Evolutionary conservation across 306 rosid genomes (phyloP).

Genomic region (Quercus aquifolioides): DNA sequence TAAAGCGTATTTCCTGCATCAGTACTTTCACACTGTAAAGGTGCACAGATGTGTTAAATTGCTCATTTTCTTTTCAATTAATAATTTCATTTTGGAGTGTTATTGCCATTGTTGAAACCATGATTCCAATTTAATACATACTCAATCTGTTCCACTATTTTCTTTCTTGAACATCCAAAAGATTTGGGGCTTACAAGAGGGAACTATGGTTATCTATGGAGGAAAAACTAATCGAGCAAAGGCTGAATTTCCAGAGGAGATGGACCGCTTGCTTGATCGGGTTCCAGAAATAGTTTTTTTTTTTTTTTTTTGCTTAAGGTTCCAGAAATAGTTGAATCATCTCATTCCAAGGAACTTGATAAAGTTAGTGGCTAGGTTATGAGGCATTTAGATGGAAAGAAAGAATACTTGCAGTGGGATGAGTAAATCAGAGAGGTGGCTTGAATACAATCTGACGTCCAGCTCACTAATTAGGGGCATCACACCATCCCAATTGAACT

Average conservation of each 20-base stretch:
- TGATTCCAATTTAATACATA: neutral
- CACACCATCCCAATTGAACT: neutral
- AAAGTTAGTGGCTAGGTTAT: slow-evolving; percentile 38
- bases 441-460: neutral
- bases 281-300: slow-evolving; percentile 66
- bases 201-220: slow-evolving; percentile 70
- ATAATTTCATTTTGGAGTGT: neutral
- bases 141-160: slow-evolving; percentile 3
- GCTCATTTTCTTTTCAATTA: neutral
- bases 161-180: slow-evolving; percentile 34
- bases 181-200: slow-evolving; percentile 97
- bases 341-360: slow-evolving; percentile 36
- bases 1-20: neutral
- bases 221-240: slow-evolving; percentile 86
- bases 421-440: neutral
- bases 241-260: slow-evolving; percentile 77
- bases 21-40: neutral
- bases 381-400: slow-evolving; percentile 17
- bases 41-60: neutral
- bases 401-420: neutral
- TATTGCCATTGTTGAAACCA: slow-evolving; percentile 1
- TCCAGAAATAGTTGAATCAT: slow-evolving; percentile 71
- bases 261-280: slow-evolving; percentile 68
- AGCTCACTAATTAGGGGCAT: neutral
- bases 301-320: slow-evolving; percentile 2